Percentiles rank a stretch among this genome's conserved stretches.
These are phyloP conservation scores for Fusarium transvaalense DNA, from an alignment of 2,329 filamentous ascomycete species.

Conservation along the genomic window DNA sequence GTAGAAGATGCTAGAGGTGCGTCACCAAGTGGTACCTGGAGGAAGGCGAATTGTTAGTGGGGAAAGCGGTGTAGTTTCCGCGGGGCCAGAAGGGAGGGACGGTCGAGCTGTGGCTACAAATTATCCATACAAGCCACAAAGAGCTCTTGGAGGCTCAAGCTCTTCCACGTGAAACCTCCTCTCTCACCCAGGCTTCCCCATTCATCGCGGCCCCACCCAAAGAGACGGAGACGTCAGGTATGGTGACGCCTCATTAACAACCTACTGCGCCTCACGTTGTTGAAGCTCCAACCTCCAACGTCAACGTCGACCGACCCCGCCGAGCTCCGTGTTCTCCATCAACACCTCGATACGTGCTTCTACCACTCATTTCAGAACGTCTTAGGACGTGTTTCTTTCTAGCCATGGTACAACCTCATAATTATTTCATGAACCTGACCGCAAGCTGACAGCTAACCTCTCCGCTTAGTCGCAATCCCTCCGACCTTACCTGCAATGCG, in stretches of 20 bases:
- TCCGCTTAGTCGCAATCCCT: slow-evolving; percentile 86
- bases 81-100: slow-evolving; percentile 13
- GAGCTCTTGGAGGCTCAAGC: slow-evolving; percentile 29
- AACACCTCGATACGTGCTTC: slow-evolving; percentile 28
- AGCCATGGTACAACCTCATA: slow-evolving; percentile 39
- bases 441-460: slow-evolving; percentile 38
- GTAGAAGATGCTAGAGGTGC: slow-evolving; percentile 44
- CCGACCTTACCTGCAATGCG: slow-evolving; percentile 95
- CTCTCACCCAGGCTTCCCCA: slow-evolving; percentile 18
- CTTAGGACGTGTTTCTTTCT: slow-evolving; percentile 17
- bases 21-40: slow-evolving; percentile 54
- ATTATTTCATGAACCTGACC: not conserved
- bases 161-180: slow-evolving; percentile 28
- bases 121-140: slow-evolving; percentile 16
- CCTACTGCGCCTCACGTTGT: slow-evolving; percentile 43
- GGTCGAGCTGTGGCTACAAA: slow-evolving; percentile 24
- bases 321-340: slow-evolving; percentile 36
- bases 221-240: slow-evolving; percentile 50
- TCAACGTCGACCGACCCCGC: slow-evolving; percentile 46
- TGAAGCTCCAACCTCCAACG: slow-evolving; percentile 48
- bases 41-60: slow-evolving; percentile 41
- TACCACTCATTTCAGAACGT: slow-evolving; percentile 17
- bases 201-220: slow-evolving; percentile 46
- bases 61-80: slow-evolving; percentile 47
- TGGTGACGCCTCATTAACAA: slow-evolving; percentile 40